Conservation (phyloP, 305 asterid species). For the Solanum aculeatissimum region DNA sequence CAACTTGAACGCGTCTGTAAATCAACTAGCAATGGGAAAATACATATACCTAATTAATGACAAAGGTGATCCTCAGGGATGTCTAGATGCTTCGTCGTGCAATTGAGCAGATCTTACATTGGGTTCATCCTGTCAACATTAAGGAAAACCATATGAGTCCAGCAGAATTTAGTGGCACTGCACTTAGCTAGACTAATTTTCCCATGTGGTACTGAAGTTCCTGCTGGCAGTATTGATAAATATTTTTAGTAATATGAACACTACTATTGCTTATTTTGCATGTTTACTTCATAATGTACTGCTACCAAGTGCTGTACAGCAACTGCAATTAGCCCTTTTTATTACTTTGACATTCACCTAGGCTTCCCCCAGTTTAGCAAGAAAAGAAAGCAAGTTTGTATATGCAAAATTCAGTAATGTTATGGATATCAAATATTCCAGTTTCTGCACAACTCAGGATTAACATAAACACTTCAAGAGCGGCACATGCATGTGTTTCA, state of each 20-base stretch:
- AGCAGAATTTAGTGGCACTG: neutral
- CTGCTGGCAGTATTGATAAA: neutral
- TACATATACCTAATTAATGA: neutral
- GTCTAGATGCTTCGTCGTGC: conserved; percentile 5
- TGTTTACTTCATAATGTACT: neutral
- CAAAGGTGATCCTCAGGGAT: neutral
- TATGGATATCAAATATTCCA: neutral
- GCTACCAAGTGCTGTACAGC: neutral
- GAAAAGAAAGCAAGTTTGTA: neutral
- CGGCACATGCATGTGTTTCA: neutral
- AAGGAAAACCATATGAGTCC: neutral
- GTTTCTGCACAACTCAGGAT: neutral
- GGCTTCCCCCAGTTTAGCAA: neutral
- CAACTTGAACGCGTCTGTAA: neutral
- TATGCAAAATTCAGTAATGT: neutral
- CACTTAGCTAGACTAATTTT: neutral
- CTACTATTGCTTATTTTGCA: neutral
- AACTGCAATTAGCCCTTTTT: neutral
- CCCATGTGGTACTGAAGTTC: neutral
- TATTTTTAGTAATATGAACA: neutral
- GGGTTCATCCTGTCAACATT: conserved; percentile 2
- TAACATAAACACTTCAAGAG: neutral
- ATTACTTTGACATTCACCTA: neutral
- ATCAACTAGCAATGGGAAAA: neutral
- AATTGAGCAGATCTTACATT: conserved; percentile 7